phyloP scores from a whole-genome alignment of 306 rosid species.

The Pyrus bretschneideri region DNA sequence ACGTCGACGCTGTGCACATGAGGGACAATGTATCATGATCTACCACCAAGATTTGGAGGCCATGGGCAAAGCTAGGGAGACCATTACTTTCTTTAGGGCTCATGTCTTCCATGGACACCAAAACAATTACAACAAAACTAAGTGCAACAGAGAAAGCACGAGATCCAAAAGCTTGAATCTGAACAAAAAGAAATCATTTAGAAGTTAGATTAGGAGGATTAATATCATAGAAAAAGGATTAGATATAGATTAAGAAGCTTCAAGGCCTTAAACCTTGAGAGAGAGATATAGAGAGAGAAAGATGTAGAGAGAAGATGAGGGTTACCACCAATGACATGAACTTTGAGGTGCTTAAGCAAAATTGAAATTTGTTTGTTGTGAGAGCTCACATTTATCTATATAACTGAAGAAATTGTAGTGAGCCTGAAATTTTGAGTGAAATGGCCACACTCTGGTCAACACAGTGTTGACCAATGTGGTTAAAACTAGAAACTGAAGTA shows the following conservation, averaged over 20 bases:
- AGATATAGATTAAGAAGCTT: not conserved
- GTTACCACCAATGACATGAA: not conserved
- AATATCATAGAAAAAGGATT: not conserved
- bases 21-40: constrained; percentile 31
- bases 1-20: constrained; percentile 21
- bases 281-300: not conserved
- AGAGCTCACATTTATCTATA: not conserved
- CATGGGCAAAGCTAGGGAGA: constrained; percentile 35
- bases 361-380: not conserved
- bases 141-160: not conserved
- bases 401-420: not conserved
- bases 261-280: not conserved
- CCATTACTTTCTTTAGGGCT: not conserved
- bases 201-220: not conserved
- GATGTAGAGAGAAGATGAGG: not conserved
- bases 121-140: not conserved
- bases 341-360: not conserved
- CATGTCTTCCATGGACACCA: constrained; percentile 5
- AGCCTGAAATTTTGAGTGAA: not conserved
- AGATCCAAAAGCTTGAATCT: not conserved
- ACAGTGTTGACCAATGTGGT: not conserved
- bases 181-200: not conserved
- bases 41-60: constrained; percentile 31
- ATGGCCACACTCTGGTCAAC: not conserved
- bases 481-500: not conserved